A percentile compares a stretch with the other conserved stretches of the same genome.
Conservation (phyloP, 352 stramenopile species). For the Globisporangium radiosum region DNA sequence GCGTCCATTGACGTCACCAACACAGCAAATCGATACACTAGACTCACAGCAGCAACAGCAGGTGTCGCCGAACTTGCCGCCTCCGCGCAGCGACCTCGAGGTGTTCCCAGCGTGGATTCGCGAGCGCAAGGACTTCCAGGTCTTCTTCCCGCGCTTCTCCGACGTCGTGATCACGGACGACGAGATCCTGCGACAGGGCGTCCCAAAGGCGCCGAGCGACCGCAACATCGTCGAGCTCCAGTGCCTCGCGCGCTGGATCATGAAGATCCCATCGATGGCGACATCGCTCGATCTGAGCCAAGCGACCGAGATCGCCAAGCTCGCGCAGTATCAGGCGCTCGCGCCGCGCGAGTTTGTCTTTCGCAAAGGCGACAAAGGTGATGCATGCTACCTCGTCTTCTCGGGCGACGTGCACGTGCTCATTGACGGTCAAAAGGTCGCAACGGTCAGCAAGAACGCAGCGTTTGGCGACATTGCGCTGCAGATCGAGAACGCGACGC, state of each 20-base stretch:
- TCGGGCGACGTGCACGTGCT: slow-evolving; percentile 59
- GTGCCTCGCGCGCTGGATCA: slow-evolving; percentile 66
- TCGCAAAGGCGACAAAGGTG: slow-evolving; percentile 51
- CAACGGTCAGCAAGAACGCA: slow-evolving; percentile 46
- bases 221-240: slow-evolving; percentile 71
- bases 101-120: slow-evolving; percentile 56
- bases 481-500: slow-evolving; percentile 65
- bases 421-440: slow-evolving; percentile 53
- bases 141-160: slow-evolving; percentile 60
- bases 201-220: slow-evolving; percentile 50
- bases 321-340: slow-evolving; percentile 46
- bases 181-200: slow-evolving; percentile 55
- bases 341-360: slow-evolving; percentile 49
- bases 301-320: slow-evolving; percentile 63
- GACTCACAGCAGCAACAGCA: neutral
- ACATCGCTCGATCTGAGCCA: slow-evolving; percentile 61
- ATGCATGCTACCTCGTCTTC: slow-evolving; percentile 62
- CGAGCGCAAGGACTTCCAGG: slow-evolving; percentile 75
- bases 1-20: slow-evolving; percentile 4
- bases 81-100: slow-evolving; percentile 20
- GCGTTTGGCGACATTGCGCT: slow-evolving; percentile 65
- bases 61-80: neutral
- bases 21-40: neutral
- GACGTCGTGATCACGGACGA: slow-evolving; percentile 60
- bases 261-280: slow-evolving; percentile 67